Evolutionary conservation across 768 basidiomycete genomes (phyloP).

Genomic region (Trametes gibbosa): DNA sequence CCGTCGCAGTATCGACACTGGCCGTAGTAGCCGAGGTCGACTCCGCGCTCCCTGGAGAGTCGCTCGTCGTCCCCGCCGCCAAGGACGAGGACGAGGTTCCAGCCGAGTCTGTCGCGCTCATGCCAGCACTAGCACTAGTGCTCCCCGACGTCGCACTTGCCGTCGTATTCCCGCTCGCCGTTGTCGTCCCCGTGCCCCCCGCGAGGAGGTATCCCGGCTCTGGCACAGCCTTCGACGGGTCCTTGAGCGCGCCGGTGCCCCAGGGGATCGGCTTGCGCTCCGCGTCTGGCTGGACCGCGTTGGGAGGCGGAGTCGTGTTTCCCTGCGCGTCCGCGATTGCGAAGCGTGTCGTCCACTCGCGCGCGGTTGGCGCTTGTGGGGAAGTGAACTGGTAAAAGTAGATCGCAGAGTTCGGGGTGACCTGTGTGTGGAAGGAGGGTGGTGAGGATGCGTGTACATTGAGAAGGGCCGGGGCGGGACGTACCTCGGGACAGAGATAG

Average conservation of each 20-base stretch:
- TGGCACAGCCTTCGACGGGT: constrained; percentile 36
- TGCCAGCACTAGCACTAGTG: not conserved
- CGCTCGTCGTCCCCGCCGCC: not conserved
- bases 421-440: constrained; percentile 36
- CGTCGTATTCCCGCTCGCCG: not conserved
- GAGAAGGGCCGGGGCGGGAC: constrained; percentile 16
- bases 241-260: constrained; percentile 58
- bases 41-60: not conserved
- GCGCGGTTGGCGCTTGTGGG: constrained; percentile 19
- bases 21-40: too few species aligned
- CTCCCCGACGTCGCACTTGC: not conserved
- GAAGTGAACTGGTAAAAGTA: constrained; percentile 84
- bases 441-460: not conserved
- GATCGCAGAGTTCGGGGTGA: constrained; percentile 62
- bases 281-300: constrained; percentile 49
- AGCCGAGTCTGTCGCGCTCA: not conserved
- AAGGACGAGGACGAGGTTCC: too few species aligned
- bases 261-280: constrained; percentile 48
- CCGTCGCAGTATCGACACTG: not conserved
- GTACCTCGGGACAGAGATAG: constrained; percentile 67
- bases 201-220: constrained; percentile 15
- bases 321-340: constrained; percentile 57
- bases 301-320: constrained; percentile 44
- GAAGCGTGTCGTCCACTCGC: constrained; percentile 16
- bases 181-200: not conserved